A percentile compares a stretch with the other conserved stretches of the same genome.
phyloP scores from a whole-genome alignment of 1,284 basidiomycete species.

The Marasmius sp. region DNA sequence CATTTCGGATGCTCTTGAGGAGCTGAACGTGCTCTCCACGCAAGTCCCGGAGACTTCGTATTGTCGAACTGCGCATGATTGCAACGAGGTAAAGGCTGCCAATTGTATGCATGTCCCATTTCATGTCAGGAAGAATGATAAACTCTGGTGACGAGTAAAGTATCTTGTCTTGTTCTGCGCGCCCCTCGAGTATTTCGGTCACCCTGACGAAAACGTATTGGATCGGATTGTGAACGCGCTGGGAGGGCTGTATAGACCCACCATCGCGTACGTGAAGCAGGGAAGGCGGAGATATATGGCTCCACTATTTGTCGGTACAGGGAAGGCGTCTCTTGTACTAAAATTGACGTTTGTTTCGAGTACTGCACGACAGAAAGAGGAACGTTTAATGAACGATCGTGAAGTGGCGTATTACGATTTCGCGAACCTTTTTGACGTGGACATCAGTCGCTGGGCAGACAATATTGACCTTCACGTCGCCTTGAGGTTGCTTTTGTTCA shows the following conservation, averaged over 20 bases:
- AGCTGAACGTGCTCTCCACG: slow-evolving; percentile 63
- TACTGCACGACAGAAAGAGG: slow-evolving; percentile 52
- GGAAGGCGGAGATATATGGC: slow-evolving; percentile 79
- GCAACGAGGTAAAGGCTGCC: slow-evolving; percentile 76
- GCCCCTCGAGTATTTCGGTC: slow-evolving; percentile 80
- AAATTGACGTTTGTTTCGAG: slow-evolving; percentile 67
- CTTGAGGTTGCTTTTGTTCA: slow-evolving; percentile 32
- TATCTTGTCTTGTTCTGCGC: slow-evolving; percentile 78
- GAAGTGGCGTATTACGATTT: neutral
- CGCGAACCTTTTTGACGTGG: slow-evolving; percentile 73
- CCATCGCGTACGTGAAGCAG: slow-evolving; percentile 81
- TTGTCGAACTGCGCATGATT: slow-evolving; percentile 54
- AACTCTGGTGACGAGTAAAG: slow-evolving; percentile 75
- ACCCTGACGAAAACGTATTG: slow-evolving; percentile 56
- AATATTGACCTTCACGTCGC: slow-evolving; percentile 63
- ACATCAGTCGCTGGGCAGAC: slow-evolving; percentile 82
- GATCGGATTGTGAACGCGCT: neutral
- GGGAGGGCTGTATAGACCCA: slow-evolving; percentile 29
- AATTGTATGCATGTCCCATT: slow-evolving; percentile 85
- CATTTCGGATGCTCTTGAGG: slow-evolving; percentile 63
- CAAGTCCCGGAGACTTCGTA: slow-evolving; percentile 76
- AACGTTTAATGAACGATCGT: neutral
- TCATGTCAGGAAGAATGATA: slow-evolving; percentile 88
- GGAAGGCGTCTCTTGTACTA: slow-evolving; percentile 82
- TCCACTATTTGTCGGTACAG: slow-evolving; percentile 70